Percentiles rank a stretch among this genome's conserved stretches.
phyloP scores from a whole-genome alignment of 2,329 filamentous ascomycete genomes.

The Alternaria ventricosa region DNA sequence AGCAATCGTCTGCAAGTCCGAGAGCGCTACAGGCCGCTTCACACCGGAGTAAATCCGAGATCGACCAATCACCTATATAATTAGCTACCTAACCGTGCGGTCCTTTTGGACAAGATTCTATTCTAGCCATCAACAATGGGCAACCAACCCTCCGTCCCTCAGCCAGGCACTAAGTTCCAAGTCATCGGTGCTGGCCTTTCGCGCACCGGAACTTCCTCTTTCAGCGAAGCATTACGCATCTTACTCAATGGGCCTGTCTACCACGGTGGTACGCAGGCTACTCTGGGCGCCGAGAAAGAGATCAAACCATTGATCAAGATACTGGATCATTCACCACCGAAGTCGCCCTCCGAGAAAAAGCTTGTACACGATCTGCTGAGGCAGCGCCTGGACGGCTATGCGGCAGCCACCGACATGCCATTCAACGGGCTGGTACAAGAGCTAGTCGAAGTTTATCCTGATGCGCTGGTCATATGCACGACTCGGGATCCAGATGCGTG shows the following conservation, averaged over 20 bases:
- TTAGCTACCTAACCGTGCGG: background rate
- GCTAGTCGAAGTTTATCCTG: slow-evolving; percentile 57
- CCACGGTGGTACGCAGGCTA: slow-evolving; percentile 56
- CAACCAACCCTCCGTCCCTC: slow-evolving; percentile 20
- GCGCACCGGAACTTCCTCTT: slow-evolving; percentile 60
- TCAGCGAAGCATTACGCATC: slow-evolving; percentile 56
- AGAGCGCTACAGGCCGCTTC: background rate
- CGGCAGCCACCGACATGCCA: slow-evolving; percentile 57
- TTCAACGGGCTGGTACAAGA: slow-evolving; percentile 53
- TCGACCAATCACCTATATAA: background rate
- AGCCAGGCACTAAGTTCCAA: slow-evolving; percentile 38
- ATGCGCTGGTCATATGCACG: slow-evolving; percentile 55
- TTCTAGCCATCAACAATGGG: slow-evolving; percentile 21
- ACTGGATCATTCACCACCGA: slow-evolving; percentile 20
- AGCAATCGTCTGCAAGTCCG: background rate
- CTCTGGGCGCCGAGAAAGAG: slow-evolving; percentile 13
- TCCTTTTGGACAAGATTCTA: background rate
- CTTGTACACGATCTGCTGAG: slow-evolving; percentile 35
- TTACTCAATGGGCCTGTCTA: slow-evolving; percentile 58
- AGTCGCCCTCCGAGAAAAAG: slow-evolving; percentile 1
- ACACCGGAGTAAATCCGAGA: background rate
- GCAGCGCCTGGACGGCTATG: slow-evolving; percentile 50
- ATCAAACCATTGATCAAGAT: slow-evolving; percentile 34
- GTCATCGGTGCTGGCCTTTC: slow-evolving; percentile 55
- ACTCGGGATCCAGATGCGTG: slow-evolving; percentile 28